Percentiles rank a stretch among this genome's conserved stretches.
Conservation (phyloP, 345 rosid species). For the Hibiscus syriacus region DNA sequence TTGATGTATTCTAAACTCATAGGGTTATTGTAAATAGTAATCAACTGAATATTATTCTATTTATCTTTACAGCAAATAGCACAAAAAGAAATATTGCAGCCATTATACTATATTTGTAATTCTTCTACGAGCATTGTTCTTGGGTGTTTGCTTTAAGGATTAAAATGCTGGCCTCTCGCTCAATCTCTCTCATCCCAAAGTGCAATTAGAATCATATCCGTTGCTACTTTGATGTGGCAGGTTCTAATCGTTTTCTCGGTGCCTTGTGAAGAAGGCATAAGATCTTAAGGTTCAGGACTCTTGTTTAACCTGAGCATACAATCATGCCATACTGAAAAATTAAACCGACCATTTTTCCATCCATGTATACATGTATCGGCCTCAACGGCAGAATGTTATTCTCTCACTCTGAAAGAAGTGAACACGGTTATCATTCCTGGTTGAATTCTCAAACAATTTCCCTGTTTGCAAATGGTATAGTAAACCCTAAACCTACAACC, state of each 20-base stretch:
- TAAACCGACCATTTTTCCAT: neutral
- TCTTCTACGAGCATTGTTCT: neutral
- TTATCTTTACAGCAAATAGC: neutral
- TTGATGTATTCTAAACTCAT: neutral
- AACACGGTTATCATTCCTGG: too few relatives aligned
- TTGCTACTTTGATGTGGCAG: neutral
- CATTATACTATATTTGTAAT: neutral
- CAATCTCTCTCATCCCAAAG: neutral
- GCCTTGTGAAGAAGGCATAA: neutral
- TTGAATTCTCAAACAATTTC: neutral
- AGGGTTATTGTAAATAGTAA: neutral
- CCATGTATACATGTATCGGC: neutral
- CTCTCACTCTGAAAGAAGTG: neutral
- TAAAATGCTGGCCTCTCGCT: neutral
- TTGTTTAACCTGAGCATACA: neutral
- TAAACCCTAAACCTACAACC: neutral
- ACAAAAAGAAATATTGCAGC: neutral
- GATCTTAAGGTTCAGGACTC: neutral
- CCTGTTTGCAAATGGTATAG: too few relatives aligned
- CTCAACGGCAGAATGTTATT: neutral
- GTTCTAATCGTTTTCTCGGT: neutral
- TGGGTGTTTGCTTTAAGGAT: neutral
- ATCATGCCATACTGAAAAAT: neutral
- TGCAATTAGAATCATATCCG: neutral
- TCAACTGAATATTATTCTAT: neutral